Base-by-base conservation (phyloP, 2,329 filamentous ascomycete genomes). In the Monosporascus sp. region DNA sequence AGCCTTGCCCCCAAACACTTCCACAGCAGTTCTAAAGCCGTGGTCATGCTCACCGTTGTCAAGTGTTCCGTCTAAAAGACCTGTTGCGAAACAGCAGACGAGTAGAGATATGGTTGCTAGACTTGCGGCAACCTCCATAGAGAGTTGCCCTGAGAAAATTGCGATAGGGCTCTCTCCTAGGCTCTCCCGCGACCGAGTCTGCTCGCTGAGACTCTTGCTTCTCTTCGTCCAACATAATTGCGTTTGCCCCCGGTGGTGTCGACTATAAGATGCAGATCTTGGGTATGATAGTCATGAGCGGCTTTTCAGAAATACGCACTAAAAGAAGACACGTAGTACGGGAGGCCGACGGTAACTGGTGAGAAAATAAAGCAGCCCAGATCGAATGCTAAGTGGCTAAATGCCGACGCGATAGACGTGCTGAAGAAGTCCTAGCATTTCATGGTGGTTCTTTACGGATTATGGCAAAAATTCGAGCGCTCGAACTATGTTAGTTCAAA, bases 31-130 rank as follows among this genome's bases (percentile, higher is more conserved):
- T 27, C 25, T 27, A 27, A 27, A 27, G 25, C 25, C 1, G 25
- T 9, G 8, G 8, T 27, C 4, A 8, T 17, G 49, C 60, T 27
- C 37, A 64, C 63, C 62, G 25, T 63, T 64, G 22, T 63, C 64
- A 4, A 65, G 52, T 24, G 63, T 65, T 18, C 63, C 62, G 53
- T 65, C 63, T 5, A 61, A 64, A 25, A 65, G 62, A 4, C 63
- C 63, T 7, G 63, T 64, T 15, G 58, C 59, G 31, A 65, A 60
- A 49, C 62, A 64, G 37, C 59, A 63, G 46, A 60, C 58, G 17
- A 65, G 48, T 31, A 65, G 53, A 48, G 61, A 59, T 22, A 63
- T 17, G 27, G 58, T 56, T 20, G 58, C 62, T 18, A 60, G 18
- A 37, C 48, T 48, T 5, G 56, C 44, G 25, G 58, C 55, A 20